phyloP scores from a whole-genome alignment of 495 filamentous ascomycete species.

The Xylaria flabelliformis region DNA sequence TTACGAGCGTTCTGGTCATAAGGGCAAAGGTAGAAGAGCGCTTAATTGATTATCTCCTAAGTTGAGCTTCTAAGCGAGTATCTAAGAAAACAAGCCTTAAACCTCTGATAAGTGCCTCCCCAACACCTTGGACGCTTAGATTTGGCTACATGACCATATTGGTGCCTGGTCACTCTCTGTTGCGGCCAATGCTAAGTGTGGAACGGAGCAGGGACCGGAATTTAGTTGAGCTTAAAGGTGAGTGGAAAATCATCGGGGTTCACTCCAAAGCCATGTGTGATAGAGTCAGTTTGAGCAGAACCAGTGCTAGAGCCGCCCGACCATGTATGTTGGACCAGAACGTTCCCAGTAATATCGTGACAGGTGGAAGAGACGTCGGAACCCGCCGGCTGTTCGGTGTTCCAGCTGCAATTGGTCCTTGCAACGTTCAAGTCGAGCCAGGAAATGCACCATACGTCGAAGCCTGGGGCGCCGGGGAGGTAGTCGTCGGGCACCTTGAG shows the following conservation, averaged over 20 bases:
- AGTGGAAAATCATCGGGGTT: neutral
- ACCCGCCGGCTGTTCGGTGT: neutral
- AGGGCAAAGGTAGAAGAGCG: neutral
- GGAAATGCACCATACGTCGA: neutral
- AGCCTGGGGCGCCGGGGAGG: neutral
- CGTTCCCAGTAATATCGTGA: neutral
- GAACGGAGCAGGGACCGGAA: neutral
- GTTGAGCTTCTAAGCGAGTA: neutral
- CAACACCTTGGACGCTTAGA: neutral
- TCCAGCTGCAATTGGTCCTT: neutral
- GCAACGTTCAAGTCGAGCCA: neutral
- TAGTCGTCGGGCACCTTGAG: neutral
- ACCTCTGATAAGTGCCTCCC: neutral
- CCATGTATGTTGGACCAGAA: neutral
- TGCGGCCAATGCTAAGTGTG: neutral
- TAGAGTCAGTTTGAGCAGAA: neutral
- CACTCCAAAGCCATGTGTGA: neutral
- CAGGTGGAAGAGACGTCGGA: neutral
- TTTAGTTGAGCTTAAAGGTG: neutral
- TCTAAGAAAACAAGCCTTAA: neutral
- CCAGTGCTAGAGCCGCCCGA: neutral
- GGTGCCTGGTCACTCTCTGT: neutral
- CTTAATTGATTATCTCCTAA: neutral
- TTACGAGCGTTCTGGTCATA: neutral
- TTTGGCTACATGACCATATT: neutral